Evolutionary conservation across 495 filamentous ascomycete species (phyloP).

Genomic region (Rhypophila decipiens): DNA sequence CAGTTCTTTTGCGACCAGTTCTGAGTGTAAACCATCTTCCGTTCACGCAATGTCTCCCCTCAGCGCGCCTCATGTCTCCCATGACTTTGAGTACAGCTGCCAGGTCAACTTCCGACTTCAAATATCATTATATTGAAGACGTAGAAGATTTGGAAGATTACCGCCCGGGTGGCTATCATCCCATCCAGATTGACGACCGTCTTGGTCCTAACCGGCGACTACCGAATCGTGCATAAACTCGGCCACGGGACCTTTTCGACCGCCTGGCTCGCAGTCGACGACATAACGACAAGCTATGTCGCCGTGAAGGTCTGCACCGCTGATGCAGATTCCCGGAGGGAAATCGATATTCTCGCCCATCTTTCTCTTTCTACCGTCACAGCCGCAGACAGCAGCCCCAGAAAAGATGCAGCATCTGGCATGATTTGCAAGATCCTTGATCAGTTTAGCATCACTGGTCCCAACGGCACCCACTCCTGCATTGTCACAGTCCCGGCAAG

Average conservation of each 20-base stretch:
- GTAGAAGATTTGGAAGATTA: constrained; percentile 25
- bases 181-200: constrained; percentile 29
- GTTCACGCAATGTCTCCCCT: no score
- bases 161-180: constrained; percentile 37
- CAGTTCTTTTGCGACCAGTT: no score
- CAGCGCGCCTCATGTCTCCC: no score
- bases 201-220: constrained; percentile 24
- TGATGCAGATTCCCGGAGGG: not conserved
- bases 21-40: no score
- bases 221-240: constrained; percentile 36
- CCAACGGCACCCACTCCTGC: constrained; percentile 40
- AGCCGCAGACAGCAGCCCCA: not conserved
- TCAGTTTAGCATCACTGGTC: constrained; percentile 34
- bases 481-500: constrained; percentile 25
- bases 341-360: constrained; percentile 8
- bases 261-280: constrained; percentile 37
- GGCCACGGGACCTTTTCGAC: constrained; percentile 40
- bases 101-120: constrained; percentile 11
- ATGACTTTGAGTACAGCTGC: no score
- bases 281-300: constrained; percentile 12
- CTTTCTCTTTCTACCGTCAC: constrained; percentile 4
- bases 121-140: constrained; percentile 12
- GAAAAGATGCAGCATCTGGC: not conserved
- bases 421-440: constrained; percentile 32
- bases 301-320: constrained; percentile 24